Base-by-base conservation (phyloP, 768 basidiomycete genomes). In the Cystobasidium onofrii region DNA sequence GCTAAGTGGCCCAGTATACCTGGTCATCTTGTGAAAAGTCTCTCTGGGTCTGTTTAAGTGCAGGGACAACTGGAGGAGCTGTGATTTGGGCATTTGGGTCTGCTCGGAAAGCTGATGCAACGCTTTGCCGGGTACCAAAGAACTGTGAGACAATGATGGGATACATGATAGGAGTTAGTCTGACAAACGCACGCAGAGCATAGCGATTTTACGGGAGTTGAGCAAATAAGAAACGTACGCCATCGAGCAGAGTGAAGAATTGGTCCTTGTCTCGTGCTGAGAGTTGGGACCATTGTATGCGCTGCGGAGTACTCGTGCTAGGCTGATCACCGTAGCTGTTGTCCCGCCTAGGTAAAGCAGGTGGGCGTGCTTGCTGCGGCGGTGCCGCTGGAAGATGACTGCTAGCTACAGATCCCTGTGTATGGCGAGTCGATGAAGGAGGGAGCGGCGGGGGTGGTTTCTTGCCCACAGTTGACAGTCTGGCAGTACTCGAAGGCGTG, bases 241-340 rank as follows among this genome's bases (percentile, higher is more conserved):
- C 73, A 64, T 75, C 74, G 1, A 75, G 41, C 20, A 66, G 33
- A 20, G 12, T 23, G 43, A 75, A 75, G 20, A 75, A 61, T 18
- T 57, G 55, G 1, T 74, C 20, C 70, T 75, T 75, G 18, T 75
- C 74, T 29, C 12, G 23, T 1, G 3, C 2, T 6, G 23, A 27
- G 20, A 75, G 33, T 18, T 71, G 63, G 1, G 23, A 34, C 67
- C 67, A 75, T 36, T 75, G 72, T 36, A 75, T 70, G 20, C 25
- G 50, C 7, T 69, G 20, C 25, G 23, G 20, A 43, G n/a, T n/a
- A 50, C 17, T 23, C 12, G 17, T 20, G 64, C 64, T 41, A 18
- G 54, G 12, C 4, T 50, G 46, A 3, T 7, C 46, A 20, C n/a
- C n/a, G 18, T 50, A 50, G n/a, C 46, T 50, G 46, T 50, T 50